phyloP scores from a whole-genome alignment of 2,329 filamentous ascomycete species.

The Neonectria punicea region DNA sequence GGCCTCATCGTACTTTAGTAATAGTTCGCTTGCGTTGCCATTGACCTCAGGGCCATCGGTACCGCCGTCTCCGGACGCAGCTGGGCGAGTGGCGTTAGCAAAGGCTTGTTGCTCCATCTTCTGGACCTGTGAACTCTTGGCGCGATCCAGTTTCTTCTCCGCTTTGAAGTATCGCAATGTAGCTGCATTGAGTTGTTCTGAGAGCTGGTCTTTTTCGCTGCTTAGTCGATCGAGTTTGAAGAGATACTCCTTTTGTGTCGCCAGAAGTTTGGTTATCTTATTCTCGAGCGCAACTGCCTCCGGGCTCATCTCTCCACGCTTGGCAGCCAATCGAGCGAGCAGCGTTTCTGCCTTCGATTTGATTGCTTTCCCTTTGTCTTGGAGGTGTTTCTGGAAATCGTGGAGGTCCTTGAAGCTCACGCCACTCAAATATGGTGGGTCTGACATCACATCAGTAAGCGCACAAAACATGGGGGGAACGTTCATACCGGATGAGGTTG shows the following conservation, averaged over 20 bases:
- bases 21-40: slow-evolving; percentile 71
- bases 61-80: slow-evolving; percentile 56
- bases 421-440: slow-evolving; percentile 65
- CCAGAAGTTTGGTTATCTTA: slow-evolving; percentile 79
- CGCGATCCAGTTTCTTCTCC: slow-evolving; percentile 91
- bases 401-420: slow-evolving; percentile 71
- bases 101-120: slow-evolving; percentile 92
- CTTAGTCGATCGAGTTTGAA: slow-evolving; percentile 79
- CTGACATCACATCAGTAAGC: slow-evolving; percentile 52
- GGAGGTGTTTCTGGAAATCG: slow-evolving; percentile 85
- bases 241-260: slow-evolving; percentile 83
- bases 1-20: slow-evolving; percentile 81
- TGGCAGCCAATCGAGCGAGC: slow-evolving; percentile 65
- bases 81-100: slow-evolving; percentile 69
- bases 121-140: slow-evolving; percentile 88
- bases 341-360: slow-evolving; percentile 78
- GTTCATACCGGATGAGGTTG: slow-evolving; percentile 41
- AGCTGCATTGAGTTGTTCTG: slow-evolving; percentile 87
- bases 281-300: slow-evolving; percentile 79
- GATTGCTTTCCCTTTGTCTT: slow-evolving; percentile 79
- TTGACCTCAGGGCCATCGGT: slow-evolving; percentile 63
- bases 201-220: slow-evolving; percentile 84
- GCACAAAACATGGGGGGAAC: neutral
- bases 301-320: slow-evolving; percentile 67
- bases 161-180: slow-evolving; percentile 94